Evolutionary conservation across 2,329 filamentous ascomycete genomes (phyloP).

Genomic region (Diplodia intermedia): DNA sequence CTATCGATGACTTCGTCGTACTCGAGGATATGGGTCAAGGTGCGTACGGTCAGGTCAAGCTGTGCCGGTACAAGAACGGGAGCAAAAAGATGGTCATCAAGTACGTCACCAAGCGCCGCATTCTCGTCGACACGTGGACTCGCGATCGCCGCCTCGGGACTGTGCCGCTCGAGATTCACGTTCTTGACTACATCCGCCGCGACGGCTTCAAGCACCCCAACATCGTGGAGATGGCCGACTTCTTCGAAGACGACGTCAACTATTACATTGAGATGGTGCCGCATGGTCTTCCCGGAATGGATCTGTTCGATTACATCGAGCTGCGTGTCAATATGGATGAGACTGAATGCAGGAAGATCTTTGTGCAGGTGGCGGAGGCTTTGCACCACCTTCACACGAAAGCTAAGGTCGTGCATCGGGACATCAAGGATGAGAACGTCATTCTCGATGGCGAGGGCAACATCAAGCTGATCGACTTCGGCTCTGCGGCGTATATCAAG

Average conservation of each 20-base stretch:
- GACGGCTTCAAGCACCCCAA: slow-evolving; percentile 70
- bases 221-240: slow-evolving; percentile 73
- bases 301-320: slow-evolving; percentile 98
- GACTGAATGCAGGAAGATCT: slow-evolving; percentile 90
- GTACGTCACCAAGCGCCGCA: slow-evolving; percentile 95
- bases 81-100: slow-evolving; percentile 91
- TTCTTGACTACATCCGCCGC: slow-evolving; percentile 87
- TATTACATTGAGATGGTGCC: slow-evolving; percentile 99
- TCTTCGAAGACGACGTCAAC: slow-evolving; percentile 81
- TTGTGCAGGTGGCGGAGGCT: slow-evolving; percentile 88
- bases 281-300: slow-evolving; percentile 95
- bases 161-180: slow-evolving; percentile 95
- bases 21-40: slow-evolving; percentile 98
- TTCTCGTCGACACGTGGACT: slow-evolving; percentile 98
- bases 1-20: slow-evolving; percentile 87
- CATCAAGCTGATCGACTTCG: slow-evolving; percentile 98
- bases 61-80: slow-evolving; percentile 81
- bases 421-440: slow-evolving; percentile 99
- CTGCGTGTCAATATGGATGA: slow-evolving; percentile 96
- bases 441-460: slow-evolving; percentile 93
- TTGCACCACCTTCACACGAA: slow-evolving; percentile 91
- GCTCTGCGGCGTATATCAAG: slow-evolving; percentile 97
- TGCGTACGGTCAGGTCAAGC: slow-evolving; percentile 96
- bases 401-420: slow-evolving; percentile 90
- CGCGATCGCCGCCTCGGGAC: slow-evolving; percentile 91